These are phyloP conservation scores for Diaporthe sp. DNA, from an alignment of 2,329 filamentous ascomycete species.

Conservation along the genomic window DNA sequence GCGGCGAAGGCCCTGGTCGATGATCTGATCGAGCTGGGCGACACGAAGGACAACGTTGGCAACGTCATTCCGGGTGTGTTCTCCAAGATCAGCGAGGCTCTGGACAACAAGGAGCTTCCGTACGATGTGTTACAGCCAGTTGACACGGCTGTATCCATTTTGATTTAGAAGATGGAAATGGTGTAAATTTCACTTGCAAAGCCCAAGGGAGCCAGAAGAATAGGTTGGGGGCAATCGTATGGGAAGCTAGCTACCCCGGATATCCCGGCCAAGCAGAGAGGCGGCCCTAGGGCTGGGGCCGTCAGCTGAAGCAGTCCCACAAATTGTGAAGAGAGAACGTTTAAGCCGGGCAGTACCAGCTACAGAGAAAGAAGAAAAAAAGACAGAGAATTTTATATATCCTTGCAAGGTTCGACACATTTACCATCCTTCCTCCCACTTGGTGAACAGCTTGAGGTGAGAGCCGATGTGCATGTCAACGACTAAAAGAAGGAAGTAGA, in stretches of 20 bases:
- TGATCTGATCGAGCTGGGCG: background rate
- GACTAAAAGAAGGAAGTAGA: background rate
- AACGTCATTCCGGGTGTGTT: conserved; percentile 3
- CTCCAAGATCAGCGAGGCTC: conserved; percentile 4
- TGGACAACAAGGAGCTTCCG: conserved; percentile 8
- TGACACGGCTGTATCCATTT: conserved; percentile 3
- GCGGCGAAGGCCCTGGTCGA: conserved; percentile 1
- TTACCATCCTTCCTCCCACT: background rate
- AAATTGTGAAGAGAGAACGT: no score
- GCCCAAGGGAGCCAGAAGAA: background rate
- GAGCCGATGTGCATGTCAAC: background rate
- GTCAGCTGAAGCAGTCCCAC: no score
- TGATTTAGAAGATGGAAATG: background rate
- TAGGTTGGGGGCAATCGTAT: background rate
- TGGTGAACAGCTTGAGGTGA: background rate
- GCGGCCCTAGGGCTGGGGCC: no score
- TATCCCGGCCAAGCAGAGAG: no score
- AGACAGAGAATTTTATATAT: no score
- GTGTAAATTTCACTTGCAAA: background rate
- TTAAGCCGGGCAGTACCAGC: no score
- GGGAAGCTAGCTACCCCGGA: no score
- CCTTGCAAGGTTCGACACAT: no score
- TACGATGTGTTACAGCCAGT: conserved; percentile 12
- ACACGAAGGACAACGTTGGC: background rate
- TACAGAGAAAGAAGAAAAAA: no score